Evolutionary conservation across 78 protist genomes (phyloP), one percentile per base, ranked within the genome.

Genomic region (Dictyostelium brefeldianum): DNA sequence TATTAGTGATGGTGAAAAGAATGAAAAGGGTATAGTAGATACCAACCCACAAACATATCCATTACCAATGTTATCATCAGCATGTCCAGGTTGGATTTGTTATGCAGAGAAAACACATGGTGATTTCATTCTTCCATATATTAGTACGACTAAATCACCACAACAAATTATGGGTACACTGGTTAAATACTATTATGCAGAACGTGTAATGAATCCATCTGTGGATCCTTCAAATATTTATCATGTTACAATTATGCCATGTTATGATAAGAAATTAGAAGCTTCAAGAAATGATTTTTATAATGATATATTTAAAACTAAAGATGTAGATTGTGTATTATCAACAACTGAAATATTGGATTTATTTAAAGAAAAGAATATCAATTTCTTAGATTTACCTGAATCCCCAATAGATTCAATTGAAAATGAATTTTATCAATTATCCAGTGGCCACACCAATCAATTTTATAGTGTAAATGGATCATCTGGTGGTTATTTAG

Each of bases 61-160:
- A 51, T 59, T 93, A 71, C 99, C 99, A 4, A 70, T 97, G 90
- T 29, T 98, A 14, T 62, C 97, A 6, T 95, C 98, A 3, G 90
- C 98, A 36, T 98, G 99, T 82, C 99, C 99, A 1, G 97, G 99
- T 14, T 98, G 98, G 98, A 92, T 98, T 31, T 98, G 99, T 92
- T 98, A 96, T 43, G 99, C 98, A 2, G 99, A 98, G 83, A 98
- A 98, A 92, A 87, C 91, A 22, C 97, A 96, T 56, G 97, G 96
- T 5, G 83, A 62, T 46, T 79, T 27, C 20, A 69, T 96, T 5
- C 90, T 99, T 48, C 98, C 98, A 1, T 89, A 96, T 91, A 89
- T 99, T 53, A 84, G 95, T 53, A 50, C 93, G 2, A 87, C 92
- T 8, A 98, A 94, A 82, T 96, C 98, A 29, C 98, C 99, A 11